phyloP scores from a whole-genome alignment of 148 eudicot genomes.

The Amaranthus cruentus region DNA sequence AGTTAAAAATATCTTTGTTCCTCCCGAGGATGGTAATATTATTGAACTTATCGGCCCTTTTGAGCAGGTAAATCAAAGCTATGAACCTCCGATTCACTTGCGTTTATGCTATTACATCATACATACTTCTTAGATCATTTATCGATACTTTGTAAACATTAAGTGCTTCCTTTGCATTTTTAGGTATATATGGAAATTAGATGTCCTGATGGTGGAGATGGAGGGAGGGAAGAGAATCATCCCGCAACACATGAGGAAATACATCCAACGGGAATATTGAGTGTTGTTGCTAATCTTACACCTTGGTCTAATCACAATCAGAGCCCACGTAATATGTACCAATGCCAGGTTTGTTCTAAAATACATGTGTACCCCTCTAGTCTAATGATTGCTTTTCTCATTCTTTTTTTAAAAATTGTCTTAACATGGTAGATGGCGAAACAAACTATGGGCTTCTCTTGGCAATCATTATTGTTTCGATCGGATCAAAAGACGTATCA shows the following conservation, averaged over 20 bases:
- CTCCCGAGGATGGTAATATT: slow-evolving; percentile 46
- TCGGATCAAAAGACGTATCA: slow-evolving; percentile 94
- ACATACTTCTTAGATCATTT: not conserved
- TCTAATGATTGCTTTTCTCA: not conserved
- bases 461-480: slow-evolving; percentile 67
- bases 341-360: slow-evolving; percentile 71
- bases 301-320: slow-evolving; percentile 99
- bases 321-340: slow-evolving; percentile 99
- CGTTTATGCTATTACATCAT: not conserved
- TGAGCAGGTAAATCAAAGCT: slow-evolving; percentile 61
- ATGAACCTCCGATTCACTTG: not conserved
- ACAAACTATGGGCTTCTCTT: slow-evolving; percentile 91
- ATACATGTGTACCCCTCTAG: not conserved
- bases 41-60: slow-evolving; percentile 88
- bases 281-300: slow-evolving; percentile 83
- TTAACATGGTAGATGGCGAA: slow-evolving; percentile 70
- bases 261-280: slow-evolving; percentile 84
- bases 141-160: not conserved
- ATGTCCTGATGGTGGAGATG: slow-evolving; percentile 93
- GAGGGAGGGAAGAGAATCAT: slow-evolving; percentile 52
- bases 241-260: slow-evolving; percentile 98
- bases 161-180: not conserved
- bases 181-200: slow-evolving; percentile 90
- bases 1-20: slow-evolving; percentile 53
- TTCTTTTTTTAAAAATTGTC: slow-evolving; percentile 7